A percentile compares a stretch with the other conserved stretches of the same genome.
Conservation (phyloP, 257 asterid species). For the Voacanga thouarsii region DNA sequence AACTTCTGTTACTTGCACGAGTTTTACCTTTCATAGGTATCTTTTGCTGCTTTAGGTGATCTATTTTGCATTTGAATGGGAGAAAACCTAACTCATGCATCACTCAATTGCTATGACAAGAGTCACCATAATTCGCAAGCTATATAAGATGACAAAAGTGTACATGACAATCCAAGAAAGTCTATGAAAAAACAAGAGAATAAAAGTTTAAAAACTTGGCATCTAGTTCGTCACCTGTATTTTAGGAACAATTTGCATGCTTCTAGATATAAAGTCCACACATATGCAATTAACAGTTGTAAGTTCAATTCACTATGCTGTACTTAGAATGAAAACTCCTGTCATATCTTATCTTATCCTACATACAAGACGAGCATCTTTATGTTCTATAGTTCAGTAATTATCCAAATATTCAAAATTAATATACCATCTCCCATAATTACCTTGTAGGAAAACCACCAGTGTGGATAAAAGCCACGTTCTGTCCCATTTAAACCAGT, state of each 20-base stretch:
- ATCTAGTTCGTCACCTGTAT: not conserved
- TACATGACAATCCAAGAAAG: not conserved
- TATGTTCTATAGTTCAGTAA: not conserved
- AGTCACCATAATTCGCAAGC: not conserved
- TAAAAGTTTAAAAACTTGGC: not conserved
- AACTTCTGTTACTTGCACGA: slow-evolving; percentile 7
- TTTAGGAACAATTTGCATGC: not conserved
- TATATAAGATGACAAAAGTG: not conserved
- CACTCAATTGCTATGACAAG: not conserved
- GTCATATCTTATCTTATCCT: not conserved
- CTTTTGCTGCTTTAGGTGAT: slow-evolving; percentile 1
- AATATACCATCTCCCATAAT: not conserved
- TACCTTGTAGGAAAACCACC: not conserved
- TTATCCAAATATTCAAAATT: not conserved
- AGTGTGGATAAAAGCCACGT: too few relatives aligned
- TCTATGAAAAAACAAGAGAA: not conserved
- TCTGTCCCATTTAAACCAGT: not conserved
- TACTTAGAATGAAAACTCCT: not conserved
- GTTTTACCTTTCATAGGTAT: slow-evolving; percentile 2
- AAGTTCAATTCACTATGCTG: not conserved
- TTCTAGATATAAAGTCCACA: not conserved
- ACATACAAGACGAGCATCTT: not conserved
- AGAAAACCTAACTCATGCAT: not conserved
- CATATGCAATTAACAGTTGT: not conserved
- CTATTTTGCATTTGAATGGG: slow-evolving; percentile 2